Conservation (phyloP, 2,329 filamentous ascomycete genomes). For the Verticillium zaregamsianum region DNA sequence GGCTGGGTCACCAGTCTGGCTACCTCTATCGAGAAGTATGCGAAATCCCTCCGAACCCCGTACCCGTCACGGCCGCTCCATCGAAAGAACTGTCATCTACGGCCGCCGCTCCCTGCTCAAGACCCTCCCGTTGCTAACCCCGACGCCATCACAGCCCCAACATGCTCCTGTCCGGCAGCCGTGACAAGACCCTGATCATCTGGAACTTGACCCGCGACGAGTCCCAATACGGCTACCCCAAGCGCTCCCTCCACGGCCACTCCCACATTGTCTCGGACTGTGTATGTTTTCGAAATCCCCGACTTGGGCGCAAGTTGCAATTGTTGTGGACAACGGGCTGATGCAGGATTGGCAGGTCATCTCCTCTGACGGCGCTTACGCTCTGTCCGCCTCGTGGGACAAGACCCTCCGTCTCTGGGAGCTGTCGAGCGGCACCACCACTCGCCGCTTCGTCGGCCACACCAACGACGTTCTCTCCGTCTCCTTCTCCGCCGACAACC, state of each 20-base stretch:
- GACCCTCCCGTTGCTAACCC: slow-evolving; percentile 19
- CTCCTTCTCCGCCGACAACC: slow-evolving; percentile 99
- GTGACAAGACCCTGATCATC: slow-evolving; percentile 99
- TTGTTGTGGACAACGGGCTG: slow-evolving; percentile 22
- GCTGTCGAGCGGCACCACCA: slow-evolving; percentile 94
- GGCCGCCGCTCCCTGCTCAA: neutral
- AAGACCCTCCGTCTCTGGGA: slow-evolving; percentile 99
- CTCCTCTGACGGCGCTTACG: slow-evolving; percentile 98
- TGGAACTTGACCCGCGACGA: slow-evolving; percentile 99
- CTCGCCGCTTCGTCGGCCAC: slow-evolving; percentile 97
- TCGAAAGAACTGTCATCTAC: slow-evolving; percentile 5
- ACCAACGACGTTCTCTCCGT: slow-evolving; percentile 99
- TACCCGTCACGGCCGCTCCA: slow-evolving; percentile 11
- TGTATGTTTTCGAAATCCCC: slow-evolving; percentile 58
- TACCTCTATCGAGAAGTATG: slow-evolving; percentile 98
- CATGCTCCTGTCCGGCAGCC: slow-evolving; percentile 96
- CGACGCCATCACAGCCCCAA: slow-evolving; percentile 65
- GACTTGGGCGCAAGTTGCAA: neutral
- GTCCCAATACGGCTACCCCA: slow-evolving; percentile 96
- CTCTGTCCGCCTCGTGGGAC: slow-evolving; percentile 98
- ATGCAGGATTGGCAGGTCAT: slow-evolving; percentile 67
- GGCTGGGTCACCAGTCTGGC: slow-evolving; percentile 99
- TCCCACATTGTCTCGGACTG: slow-evolving; percentile 99
- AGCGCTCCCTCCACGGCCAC: slow-evolving; percentile 97
- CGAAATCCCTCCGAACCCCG: slow-evolving; percentile 7